phyloP scores from a whole-genome alignment of 2,329 filamentous ascomycete species.

The Nemania serpens region DNA sequence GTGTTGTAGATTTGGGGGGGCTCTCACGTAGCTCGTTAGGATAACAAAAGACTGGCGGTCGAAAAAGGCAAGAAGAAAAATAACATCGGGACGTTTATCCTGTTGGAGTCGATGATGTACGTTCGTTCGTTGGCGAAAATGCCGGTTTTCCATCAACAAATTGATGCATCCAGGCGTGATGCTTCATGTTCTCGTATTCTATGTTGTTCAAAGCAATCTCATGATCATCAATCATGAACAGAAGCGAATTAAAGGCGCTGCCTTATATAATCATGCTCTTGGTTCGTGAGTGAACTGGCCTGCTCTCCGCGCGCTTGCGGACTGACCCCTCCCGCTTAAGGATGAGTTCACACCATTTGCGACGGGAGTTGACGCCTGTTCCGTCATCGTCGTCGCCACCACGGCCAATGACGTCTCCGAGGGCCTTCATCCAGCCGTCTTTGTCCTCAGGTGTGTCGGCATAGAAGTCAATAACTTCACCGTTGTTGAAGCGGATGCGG shows the following conservation, averaged over 20 bases:
- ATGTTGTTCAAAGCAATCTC: constrained; percentile 11
- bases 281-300: constrained; percentile 58
- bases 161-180: constrained; percentile 11
- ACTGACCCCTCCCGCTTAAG: constrained; percentile 66
- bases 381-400: constrained; percentile 57
- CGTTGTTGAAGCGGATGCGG: constrained; percentile 97
- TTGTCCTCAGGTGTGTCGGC: constrained; percentile 87
- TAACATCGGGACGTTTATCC: neutral
- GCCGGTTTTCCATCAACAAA: neutral
- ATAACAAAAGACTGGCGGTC: neutral
- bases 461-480: constrained; percentile 98
- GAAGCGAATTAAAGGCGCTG: constrained; percentile 28
- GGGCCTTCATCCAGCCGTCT: constrained; percentile 90
- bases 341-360: constrained; percentile 71
- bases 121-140: constrained; percentile 1
- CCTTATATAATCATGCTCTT: constrained; percentile 61
- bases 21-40: neutral
- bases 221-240: constrained; percentile 30
- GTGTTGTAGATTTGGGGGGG: neutral
- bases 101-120: too few species aligned
- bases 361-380: constrained; percentile 48
- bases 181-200: constrained; percentile 21
- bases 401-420: constrained; percentile 71
- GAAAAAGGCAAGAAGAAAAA: neutral
- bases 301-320: constrained; percentile 58